A percentile compares a stretch with the other conserved stretches of the same genome.
Evolutionary conservation across 306 rosid species (phyloP).

Genomic region (Comarum palustre): DNA sequence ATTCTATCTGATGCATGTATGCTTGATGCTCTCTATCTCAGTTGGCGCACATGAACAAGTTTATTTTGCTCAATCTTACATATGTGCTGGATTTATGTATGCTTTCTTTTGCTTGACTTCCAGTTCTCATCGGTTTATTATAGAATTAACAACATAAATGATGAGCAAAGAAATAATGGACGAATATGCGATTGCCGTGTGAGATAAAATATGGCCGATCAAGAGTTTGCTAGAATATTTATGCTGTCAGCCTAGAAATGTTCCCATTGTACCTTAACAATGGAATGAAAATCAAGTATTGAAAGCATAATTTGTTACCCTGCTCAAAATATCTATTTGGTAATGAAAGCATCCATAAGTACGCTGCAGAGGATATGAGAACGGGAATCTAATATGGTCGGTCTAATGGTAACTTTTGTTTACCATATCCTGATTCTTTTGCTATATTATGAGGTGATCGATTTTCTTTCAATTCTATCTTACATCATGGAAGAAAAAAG

Average conservation of each 20-base stretch:
- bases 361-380: background rate
- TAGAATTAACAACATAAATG: background rate
- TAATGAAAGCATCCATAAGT: constrained; percentile 10
- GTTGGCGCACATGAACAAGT: background rate
- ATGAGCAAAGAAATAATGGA: background rate
- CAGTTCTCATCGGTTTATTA: background rate
- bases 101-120: background rate
- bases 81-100: background rate
- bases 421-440: background rate
- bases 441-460: background rate
- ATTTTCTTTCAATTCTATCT: background rate
- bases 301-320: background rate
- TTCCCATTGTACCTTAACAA: background rate
- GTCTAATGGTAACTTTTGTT: background rate
- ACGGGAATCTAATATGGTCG: background rate
- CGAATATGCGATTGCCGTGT: background rate
- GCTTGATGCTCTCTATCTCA: constrained; percentile 9
- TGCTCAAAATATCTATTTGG: background rate
- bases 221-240: background rate
- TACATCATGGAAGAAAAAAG: background rate
- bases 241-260: constrained; percentile 6
- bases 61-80: background rate
- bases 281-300: background rate
- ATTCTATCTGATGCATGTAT: constrained; percentile 26
- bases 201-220: background rate